Conservation (phyloP, 495 filamentous ascomycete genomes). For the Thozetella sp. region DNA sequence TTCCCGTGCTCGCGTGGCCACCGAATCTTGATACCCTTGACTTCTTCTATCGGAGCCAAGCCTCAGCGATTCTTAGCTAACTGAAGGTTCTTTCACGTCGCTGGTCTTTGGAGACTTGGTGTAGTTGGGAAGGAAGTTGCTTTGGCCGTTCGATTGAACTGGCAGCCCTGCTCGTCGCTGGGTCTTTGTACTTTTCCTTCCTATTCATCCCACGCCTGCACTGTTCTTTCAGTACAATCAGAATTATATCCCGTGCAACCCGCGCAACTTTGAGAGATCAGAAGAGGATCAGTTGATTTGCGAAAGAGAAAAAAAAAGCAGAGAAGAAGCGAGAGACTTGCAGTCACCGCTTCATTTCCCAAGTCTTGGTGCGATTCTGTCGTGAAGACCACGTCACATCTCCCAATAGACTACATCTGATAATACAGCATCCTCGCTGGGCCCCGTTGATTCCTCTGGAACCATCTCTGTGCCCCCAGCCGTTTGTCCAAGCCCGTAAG, state of each 20-base stretch:
- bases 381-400: slow-evolving; percentile 12
- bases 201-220: slow-evolving; percentile 22
- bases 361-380: slow-evolving; percentile 30
- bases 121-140: slow-evolving; percentile 21
- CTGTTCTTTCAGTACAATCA: slow-evolving; percentile 56
- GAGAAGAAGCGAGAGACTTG: slow-evolving; percentile 27
- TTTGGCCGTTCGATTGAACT: slow-evolving; percentile 25
- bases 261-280: slow-evolving; percentile 37
- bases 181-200: slow-evolving; percentile 40
- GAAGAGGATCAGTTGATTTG: slow-evolving; percentile 5
- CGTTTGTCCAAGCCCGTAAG: not conserved
- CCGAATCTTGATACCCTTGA: no score
- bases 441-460: slow-evolving; percentile 13
- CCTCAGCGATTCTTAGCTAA: slow-evolving; percentile 14
- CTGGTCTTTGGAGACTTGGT: slow-evolving; percentile 25
- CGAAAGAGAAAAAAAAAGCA: slow-evolving; percentile 32
- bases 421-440: slow-evolving; percentile 27
- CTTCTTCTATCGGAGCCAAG: slow-evolving; percentile 3
- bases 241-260: slow-evolving; percentile 58
- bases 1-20: no score
- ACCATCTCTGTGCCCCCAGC: slow-evolving; percentile 10
- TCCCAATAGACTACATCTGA: slow-evolving; percentile 25
- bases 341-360: slow-evolving; percentile 30
- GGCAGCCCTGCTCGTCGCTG: slow-evolving; percentile 21
- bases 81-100: slow-evolving; percentile 20